These are phyloP conservation scores for Septoria petroselini DNA, from an alignment of 2,329 filamentous ascomycete genomes.

Conservation along the genomic window DNA sequence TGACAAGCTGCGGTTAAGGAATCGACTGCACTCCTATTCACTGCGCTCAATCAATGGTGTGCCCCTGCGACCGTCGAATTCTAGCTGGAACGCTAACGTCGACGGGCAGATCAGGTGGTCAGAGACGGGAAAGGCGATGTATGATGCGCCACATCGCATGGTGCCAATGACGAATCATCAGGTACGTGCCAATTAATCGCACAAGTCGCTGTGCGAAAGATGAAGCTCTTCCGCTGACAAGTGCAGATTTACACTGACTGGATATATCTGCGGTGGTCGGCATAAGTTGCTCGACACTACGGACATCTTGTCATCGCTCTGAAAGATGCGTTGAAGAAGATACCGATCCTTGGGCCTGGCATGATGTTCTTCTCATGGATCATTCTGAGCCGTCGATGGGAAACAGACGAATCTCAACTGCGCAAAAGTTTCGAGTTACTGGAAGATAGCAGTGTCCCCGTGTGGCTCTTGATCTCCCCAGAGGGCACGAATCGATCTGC, in stretches of 20 bases:
- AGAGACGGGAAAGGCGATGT: conserved; percentile 66
- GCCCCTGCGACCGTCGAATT: conserved; percentile 72
- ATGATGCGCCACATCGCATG: conserved; percentile 74
- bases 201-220: neutral
- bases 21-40: conserved; percentile 70
- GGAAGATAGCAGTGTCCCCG: conserved; percentile 59
- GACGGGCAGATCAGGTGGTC: conserved; percentile 68
- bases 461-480: conserved; percentile 87
- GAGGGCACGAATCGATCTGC: conserved; percentile 78
- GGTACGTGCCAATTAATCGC: conserved; percentile 10
- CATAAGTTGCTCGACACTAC: conserved; percentile 65
- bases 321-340: conserved; percentile 79
- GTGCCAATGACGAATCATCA: conserved; percentile 85
- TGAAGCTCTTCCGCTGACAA: neutral
- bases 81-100: conserved; percentile 78
- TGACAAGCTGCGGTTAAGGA: conserved; percentile 52
- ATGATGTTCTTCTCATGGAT: conserved; percentile 89
- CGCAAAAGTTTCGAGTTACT: conserved; percentile 71
- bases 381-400: conserved; percentile 90
- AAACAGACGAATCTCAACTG: conserved; percentile 70
- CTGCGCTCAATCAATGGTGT: conserved; percentile 79
- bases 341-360: conserved; percentile 75
- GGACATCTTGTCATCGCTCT: conserved; percentile 87
- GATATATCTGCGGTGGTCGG: conserved; percentile 91
- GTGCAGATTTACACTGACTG: conserved; percentile 64